A percentile compares a stretch with the other conserved stretches of the same genome.
phyloP scores from a whole-genome alignment of 495 filamentous ascomycete genomes.

The Darksidea phi region DNA sequence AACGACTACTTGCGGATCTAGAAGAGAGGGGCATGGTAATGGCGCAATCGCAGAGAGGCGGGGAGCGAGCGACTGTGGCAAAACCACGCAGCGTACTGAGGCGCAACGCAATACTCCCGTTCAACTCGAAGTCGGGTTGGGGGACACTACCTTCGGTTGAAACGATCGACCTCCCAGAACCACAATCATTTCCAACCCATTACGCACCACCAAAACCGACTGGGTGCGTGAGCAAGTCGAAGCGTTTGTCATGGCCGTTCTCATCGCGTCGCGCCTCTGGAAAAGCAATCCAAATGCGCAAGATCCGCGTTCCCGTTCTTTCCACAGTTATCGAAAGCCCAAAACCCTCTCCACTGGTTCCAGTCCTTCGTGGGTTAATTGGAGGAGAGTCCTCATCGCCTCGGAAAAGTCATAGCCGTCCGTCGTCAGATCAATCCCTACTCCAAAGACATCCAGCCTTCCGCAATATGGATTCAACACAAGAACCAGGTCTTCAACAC shows the following conservation, averaged over 20 bases:
- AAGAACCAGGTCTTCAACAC: too few relatives aligned
- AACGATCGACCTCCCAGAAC: constrained; percentile 10
- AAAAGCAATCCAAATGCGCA: constrained; percentile 16
- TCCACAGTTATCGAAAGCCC: constrained; percentile 27
- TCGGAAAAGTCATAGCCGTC: constrained; percentile 6
- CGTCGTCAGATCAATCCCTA: constrained; percentile 25
- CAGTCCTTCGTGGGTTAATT: constrained; percentile 6
- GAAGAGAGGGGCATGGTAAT: constrained; percentile 31
- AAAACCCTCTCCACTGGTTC: constrained; percentile 21
- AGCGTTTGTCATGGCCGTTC: constrained; percentile 32
- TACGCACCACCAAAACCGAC: constrained; percentile 13
- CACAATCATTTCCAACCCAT: constrained; percentile 11
- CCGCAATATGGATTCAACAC: constrained; percentile 8
- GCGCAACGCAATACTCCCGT: constrained; percentile 30
- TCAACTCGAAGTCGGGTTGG: constrained; percentile 34
- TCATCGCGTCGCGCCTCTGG: constrained; percentile 21
- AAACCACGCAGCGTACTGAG: constrained; percentile 27
- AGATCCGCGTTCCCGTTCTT: constrained; percentile 16
- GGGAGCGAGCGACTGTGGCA: constrained; percentile 6
- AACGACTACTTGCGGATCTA: constrained; percentile 23
- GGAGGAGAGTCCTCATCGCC: constrained; percentile 1
- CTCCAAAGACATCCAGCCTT: constrained; percentile 29
- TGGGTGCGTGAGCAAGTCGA: constrained; percentile 8
- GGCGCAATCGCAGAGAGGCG: constrained; percentile 4
- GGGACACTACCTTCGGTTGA: constrained; percentile 22